Percentiles rank a stretch among this genome's conserved stretches.
phyloP scores from a whole-genome alignment of 352 stramenopile genomes.

The Pythium dissotocum region DNA sequence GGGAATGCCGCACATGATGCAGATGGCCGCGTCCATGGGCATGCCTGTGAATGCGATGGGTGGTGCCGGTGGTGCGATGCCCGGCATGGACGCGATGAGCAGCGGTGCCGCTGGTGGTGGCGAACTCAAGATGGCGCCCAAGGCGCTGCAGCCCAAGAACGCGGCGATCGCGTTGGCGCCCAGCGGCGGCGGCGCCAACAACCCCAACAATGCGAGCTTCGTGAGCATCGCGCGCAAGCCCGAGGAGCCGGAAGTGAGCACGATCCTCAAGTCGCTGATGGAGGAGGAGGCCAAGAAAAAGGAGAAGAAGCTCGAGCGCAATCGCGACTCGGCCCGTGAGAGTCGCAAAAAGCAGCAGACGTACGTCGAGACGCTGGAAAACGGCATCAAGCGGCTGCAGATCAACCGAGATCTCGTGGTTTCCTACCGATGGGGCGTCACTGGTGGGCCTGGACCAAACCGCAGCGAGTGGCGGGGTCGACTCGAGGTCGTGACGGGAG shows the following conservation, averaged over 20 bases:
- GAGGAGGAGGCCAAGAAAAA: slow-evolving; percentile 89
- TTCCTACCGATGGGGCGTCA: slow-evolving; percentile 75
- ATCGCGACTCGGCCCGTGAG: slow-evolving; percentile 84
- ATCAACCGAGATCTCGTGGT: slow-evolving; percentile 77
- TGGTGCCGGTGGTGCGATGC: neutral
- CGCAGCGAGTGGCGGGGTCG: slow-evolving; percentile 65
- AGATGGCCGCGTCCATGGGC: slow-evolving; percentile 34
- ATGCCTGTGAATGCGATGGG: slow-evolving; percentile 32
- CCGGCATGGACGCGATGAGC: neutral
- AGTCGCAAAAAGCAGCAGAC: slow-evolving; percentile 87
- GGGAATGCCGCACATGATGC: slow-evolving; percentile 23
- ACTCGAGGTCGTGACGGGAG: slow-evolving; percentile 67
- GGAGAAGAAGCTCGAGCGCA: slow-evolving; percentile 88
- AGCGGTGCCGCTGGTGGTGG: slow-evolving; percentile 30
- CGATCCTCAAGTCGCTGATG: slow-evolving; percentile 87
- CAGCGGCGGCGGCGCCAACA: neutral
- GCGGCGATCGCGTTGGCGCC: slow-evolving; percentile 28
- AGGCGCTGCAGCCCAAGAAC: slow-evolving; percentile 53
- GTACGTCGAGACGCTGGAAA: slow-evolving; percentile 86
- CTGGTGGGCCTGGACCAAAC: slow-evolving; percentile 8
- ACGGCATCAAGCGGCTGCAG: slow-evolving; percentile 85
- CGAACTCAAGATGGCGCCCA: slow-evolving; percentile 30
- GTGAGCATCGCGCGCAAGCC: slow-evolving; percentile 83
- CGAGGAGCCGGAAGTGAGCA: slow-evolving; percentile 78
- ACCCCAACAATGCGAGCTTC: slow-evolving; percentile 35